Evolutionary conservation across 1,139 yeast genomes (phyloP), one percentile per base, ranked within the genome.

Genomic region (Blastobotrys petasosporus): DNA sequence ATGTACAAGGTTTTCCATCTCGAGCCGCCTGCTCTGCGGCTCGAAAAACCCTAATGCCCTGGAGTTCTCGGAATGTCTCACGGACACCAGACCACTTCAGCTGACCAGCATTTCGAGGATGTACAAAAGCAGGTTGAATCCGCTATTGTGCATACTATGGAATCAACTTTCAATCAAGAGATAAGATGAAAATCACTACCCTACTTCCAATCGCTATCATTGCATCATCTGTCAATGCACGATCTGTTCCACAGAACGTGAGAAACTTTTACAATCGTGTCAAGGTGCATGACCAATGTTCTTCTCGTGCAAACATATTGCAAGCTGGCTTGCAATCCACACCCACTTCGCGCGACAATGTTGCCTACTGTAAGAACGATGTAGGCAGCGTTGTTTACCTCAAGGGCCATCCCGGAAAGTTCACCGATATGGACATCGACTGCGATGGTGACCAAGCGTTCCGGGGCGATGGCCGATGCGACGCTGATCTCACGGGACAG

Each of bases 351-450:
- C n/a, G 31, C 25, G 16, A 31, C 3, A 44, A 38, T 12, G 34
- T 30, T 9, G 25, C 25, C 4, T 33, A 44, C 17, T 37, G 42
- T 12, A 16, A 17, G 20, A 29, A 37, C 12, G 35, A 13, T 17
- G n/a, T 10, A 8, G 36, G 30, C 7, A 30, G 33, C 9, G 13
- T 15, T 17, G 17, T 34, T 17, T 33, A 37, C 37, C 32, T 38
- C 28, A 37, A 42, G 12, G 41, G 39, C 12, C 37, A 32, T 16
- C 4, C 15, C 23, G 45, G 40, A 12, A n/a, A 15, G 13, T 25
- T 42, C 11, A 44, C 44, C n/a, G 41, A 45, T 25, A 45, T 45
- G 47, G 47, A 45, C 16, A 31, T 45, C 23, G 47, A 45, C 35
- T 45, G 47, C 20, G 47, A 45, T 38, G 47, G 47, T 13, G 41